Evolutionary conservation across 2,329 filamentous ascomycete species (phyloP), one percentile per base, ranked within the genome.

Genomic region (Phaeoacremonium minimum): DNA sequence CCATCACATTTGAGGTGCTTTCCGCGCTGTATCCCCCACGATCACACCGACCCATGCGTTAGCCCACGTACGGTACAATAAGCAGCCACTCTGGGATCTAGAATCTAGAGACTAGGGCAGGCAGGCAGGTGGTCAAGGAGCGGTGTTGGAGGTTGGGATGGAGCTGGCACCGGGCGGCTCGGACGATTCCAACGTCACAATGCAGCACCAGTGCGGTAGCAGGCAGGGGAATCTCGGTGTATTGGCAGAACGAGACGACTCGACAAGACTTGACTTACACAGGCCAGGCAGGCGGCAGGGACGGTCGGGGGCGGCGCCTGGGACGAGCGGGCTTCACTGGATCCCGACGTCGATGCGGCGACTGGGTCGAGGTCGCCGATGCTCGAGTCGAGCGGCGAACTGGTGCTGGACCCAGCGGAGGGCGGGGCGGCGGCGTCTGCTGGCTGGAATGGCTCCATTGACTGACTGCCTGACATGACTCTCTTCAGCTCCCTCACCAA

Each of bases 1-100:
- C 83, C 84, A 57, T 89, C 83, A 55, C 85, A 90, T 55, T 87
- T 90, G 33, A 89, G 70, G 57, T 90, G 86, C 52, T 86, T 79
- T 45, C 54, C 63, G 35, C 76, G 68, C 75, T 80, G 52, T 35
- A 32, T 45, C 40, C 17, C 12, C 14, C 28, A 22, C 31, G 20
- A n/a, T 11, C 14, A 32, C n/a, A 18, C 15, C 15, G 14, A 4
- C 8, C 30, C 17, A 34, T 26, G 18, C 17, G 31, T 37, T 19
- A 43, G 40, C 38, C 38, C 33, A 30, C 19, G 35, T 22, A 36
- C 14, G 16, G 28, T 33, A 12, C 30, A 11, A n/a, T 9, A 17
- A 26, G 15, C 16, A 13, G 17, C n/a, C 14, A 15, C 13, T 17
- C 19, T 29, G 28, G n/a, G 22, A 18, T 17, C 4, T 35, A 16